Evolutionary conservation across 192 early-diverging fungal genomes (phyloP).

Genomic region (Coemansia erecta): DNA sequence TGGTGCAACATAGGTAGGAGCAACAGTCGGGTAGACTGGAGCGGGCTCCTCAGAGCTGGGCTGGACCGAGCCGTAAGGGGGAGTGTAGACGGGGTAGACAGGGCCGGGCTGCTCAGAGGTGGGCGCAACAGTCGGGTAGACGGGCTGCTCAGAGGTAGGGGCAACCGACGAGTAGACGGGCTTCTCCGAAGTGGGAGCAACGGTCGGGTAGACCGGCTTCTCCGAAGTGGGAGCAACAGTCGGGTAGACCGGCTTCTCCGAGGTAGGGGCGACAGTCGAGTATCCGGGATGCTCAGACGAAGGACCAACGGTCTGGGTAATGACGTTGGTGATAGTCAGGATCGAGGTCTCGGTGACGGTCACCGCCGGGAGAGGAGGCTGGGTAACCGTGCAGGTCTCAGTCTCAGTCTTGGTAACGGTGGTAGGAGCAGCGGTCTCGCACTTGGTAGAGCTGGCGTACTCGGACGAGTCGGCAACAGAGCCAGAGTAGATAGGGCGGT

Average conservation of each 20-base stretch:
- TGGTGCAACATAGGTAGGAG: slow-evolving; percentile 10
- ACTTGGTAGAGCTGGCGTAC: slow-evolving; percentile 15
- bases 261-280: slow-evolving; percentile 5
- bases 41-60: slow-evolving; percentile 6
- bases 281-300: slow-evolving; percentile 7
- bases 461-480: slow-evolving; percentile 21
- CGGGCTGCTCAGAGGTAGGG: background rate
- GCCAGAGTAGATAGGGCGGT: slow-evolving; percentile 6
- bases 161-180: slow-evolving; percentile 4
- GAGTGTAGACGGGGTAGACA: background rate
- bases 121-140: background rate
- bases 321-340: slow-evolving; percentile 18
- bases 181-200: background rate
- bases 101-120: background rate
- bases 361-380: slow-evolving; percentile 34
- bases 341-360: slow-evolving; percentile 36
- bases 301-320: slow-evolving; percentile 19
- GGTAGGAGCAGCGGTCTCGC: slow-evolving; percentile 17
- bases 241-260: slow-evolving; percentile 2
- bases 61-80: background rate
- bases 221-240: background rate
- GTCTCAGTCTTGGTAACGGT: slow-evolving; percentile 17
- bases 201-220: background rate
- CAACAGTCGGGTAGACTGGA: slow-evolving; percentile 2
- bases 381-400: slow-evolving; percentile 15